Base-by-base conservation (phyloP, 139 green algal species). In the Pleodorina starrii region DNA sequence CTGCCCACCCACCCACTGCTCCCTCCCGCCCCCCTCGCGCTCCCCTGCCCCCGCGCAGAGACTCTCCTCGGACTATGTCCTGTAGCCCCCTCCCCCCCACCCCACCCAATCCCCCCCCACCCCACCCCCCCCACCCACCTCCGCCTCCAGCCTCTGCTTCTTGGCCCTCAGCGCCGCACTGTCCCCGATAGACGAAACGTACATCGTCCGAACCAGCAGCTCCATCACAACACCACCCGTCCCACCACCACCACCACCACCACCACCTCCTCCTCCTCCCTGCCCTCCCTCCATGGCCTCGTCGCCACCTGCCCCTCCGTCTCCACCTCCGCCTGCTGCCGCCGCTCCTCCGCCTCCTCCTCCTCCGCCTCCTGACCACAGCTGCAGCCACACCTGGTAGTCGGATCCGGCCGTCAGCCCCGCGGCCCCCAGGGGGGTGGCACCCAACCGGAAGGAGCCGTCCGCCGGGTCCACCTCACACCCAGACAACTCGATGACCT, bases 141-240 rank as follows among this genome's bases (percentile, higher is more conserved):
- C 36, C 27, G 7, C 36, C 36, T 85, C 23, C 36, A 85, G 78
- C 9, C n/a, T 19, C 36, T 72, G 27, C 35, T 57, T 21, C 21
- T 54, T 27, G 16, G 0, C 21, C 57, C 59, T 25, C 54, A 86
- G 59, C 54, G 42, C 10, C 23, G 59, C 79, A 63, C 79, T 59
- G 57, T 50, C 57, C 50, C 57, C 57, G 57, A 57, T 0, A 6
- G 5, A 10, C 21, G 57, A 86, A 21, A 86, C 79, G n/a, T 86
- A 86, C 38, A 86, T 32, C 21, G 79, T 86, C 36, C 42, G 57
- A 32, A 86, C 29, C 40, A 86, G 79, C 57, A 73, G 50, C 77
- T 84, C 50, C 1, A 57, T 50, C 43, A 19, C 43, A 21, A 2
- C 27, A 5, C 16, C 75, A 25, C 27, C 16, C 0, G 44, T 2